phyloP scores from a whole-genome alignment of 805 yeast species.

The Metschnikowia kofuensis region DNA sequence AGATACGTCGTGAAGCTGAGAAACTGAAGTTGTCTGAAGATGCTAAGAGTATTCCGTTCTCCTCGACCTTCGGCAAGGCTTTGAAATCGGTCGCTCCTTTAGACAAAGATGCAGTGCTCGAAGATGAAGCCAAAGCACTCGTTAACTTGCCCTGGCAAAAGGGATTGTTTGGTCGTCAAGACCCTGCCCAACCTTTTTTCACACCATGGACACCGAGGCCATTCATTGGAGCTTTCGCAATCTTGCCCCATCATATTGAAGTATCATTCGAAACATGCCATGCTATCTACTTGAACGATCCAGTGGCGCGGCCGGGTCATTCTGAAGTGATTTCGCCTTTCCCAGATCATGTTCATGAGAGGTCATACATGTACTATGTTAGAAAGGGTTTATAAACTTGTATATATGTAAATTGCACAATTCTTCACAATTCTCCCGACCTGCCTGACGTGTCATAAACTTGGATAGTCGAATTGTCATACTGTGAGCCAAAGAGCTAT shows the following conservation, averaged over 20 bases:
- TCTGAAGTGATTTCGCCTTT: slow-evolving; percentile 94
- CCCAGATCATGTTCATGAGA: slow-evolving; percentile 75
- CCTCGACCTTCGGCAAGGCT: slow-evolving; percentile 25
- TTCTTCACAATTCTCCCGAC: background rate
- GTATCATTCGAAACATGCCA: slow-evolving; percentile 89
- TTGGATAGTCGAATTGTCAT: too few relatives aligned
- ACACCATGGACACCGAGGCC: slow-evolving; percentile 97
- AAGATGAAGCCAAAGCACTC: slow-evolving; percentile 47
- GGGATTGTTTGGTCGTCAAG: slow-evolving; percentile 72
- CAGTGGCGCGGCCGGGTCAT: slow-evolving; percentile 95
- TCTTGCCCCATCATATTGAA: slow-evolving; percentile 89
- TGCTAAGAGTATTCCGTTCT: slow-evolving; percentile 26
- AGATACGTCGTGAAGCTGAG: slow-evolving; percentile 29
- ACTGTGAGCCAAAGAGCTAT: too few relatives aligned
- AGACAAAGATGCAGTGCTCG: slow-evolving; percentile 45
- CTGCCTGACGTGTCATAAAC: too few relatives aligned
- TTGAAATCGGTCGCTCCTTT: slow-evolving; percentile 34
- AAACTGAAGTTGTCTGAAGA: slow-evolving; percentile 28
- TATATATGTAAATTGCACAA: slow-evolving; percentile 10
- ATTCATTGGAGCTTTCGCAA: slow-evolving; percentile 87
- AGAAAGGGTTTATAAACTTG: slow-evolving; percentile 56
- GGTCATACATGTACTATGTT: slow-evolving; percentile 91
- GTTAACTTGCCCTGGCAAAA: slow-evolving; percentile 79
- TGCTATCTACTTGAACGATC: slow-evolving; percentile 95
- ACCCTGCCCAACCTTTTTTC: slow-evolving; percentile 77